Base-by-base conservation (phyloP, 345 rosid species). In the Hypericum perforatum region DNA sequence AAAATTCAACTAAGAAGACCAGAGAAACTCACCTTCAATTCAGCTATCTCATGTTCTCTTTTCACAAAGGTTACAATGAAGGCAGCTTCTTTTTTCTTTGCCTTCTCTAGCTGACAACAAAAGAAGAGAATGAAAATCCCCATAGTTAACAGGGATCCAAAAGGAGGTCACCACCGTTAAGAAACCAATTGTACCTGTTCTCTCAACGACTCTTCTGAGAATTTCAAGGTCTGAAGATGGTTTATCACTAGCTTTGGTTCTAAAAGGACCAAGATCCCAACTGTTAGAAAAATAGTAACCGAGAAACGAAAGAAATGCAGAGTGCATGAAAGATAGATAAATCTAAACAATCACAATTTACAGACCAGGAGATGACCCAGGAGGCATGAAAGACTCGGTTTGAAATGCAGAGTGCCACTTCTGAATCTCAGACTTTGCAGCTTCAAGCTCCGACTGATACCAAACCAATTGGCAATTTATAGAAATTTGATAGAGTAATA, bases 11-110 rank as follows among this genome's bases (percentile, higher is more conserved):
- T 4, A 22, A 22, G 3, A 52, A 10, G 49, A 8, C 42, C 40
- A 42, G 3, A 43, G 49, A 63, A 15, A 43, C 54, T 40, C 56
- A 83, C 95, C 88, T 88, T 88, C 60, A 92, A 62, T 66, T 88
- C 97, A 5, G 97, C 86, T 73, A 92, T 85, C 77, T 88, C 95
- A 57, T 92, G 97, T 71, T 92, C 96, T 45, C 91, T 73, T 73
- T 92, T 92, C 0, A 90, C 95, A 69, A 88, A 92, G 56, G 88
- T 85, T 53, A 92, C 96, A 63, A 92, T 88, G 70, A 84, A 88
- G 11, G 98, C 88, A 46, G 96, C 98, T 76, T 92, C 98, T 72
- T 92, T 92, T 70, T 91, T 85, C 85, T 77, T 88, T 12, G 96
- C 94, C 41, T 85, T 80, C 60, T 92, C 96, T 55, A 92, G 75